phyloP scores from a whole-genome alignment of 2,329 filamentous ascomycete genomes.

The Pseudogymnoascus pannorum region DNA sequence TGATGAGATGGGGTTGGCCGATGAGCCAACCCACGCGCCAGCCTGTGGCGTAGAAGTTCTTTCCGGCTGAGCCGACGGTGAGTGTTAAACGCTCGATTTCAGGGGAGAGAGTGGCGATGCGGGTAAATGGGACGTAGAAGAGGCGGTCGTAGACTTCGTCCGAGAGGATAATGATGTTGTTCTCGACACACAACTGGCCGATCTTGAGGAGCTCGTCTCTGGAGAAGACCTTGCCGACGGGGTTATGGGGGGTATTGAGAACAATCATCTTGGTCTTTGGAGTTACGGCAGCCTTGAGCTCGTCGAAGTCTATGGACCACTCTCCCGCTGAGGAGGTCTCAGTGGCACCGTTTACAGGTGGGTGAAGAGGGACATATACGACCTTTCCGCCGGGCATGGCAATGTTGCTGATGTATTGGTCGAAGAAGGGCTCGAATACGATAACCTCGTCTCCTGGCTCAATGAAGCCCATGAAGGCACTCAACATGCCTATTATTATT shows the following conservation, averaged over 20 bases:
- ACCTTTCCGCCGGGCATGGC: conserved; percentile 96
- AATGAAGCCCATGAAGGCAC: conserved; percentile 95
- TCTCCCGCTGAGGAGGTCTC: conserved; percentile 78
- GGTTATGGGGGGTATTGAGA: conserved; percentile 80
- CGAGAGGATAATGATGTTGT: conserved; percentile 88
- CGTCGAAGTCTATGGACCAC: conserved; percentile 80
- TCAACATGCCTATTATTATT: conserved; percentile 65
- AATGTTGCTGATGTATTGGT: conserved; percentile 98
- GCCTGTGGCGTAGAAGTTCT: conserved; percentile 96
- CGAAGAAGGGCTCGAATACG: conserved; percentile 96
- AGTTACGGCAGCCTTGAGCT: conserved; percentile 75
- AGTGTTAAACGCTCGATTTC: conserved; percentile 83
- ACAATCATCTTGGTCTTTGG: conserved; percentile 94
- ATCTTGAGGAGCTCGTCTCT: conserved; percentile 76
- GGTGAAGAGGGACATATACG: conserved; percentile 90
- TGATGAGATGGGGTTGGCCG: conserved; percentile 78
- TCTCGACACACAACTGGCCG: conserved; percentile 80
- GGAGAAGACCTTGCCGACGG: conserved; percentile 91
- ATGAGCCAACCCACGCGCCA: conserved; percentile 96
- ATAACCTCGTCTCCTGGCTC: conserved; percentile 95
- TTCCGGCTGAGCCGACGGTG: conserved; percentile 91
- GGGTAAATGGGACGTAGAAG: conserved; percentile 91
- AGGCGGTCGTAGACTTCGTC: conserved; percentile 93
- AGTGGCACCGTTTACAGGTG: conserved; percentile 70
- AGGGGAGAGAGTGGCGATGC: conserved; percentile 82